Conservation (phyloP, 176 grass and related monocot genomes). For the Oryza punctata region DNA sequence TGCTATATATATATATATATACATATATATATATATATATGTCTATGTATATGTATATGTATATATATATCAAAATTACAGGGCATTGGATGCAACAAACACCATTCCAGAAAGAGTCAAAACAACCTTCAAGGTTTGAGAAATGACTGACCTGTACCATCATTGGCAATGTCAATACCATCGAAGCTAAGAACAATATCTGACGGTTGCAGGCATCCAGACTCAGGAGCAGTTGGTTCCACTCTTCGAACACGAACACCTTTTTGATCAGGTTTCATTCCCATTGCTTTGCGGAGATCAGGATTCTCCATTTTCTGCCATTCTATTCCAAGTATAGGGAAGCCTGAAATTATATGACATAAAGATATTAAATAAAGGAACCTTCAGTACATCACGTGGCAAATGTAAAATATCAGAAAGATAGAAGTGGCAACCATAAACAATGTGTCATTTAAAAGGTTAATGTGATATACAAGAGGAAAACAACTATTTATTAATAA, state of each 20-base stretch:
- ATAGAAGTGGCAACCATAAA: neutral
- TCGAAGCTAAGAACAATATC: constrained; percentile 98
- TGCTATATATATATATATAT: too few relatives aligned
- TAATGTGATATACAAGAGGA: neutral
- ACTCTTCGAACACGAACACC: constrained; percentile 93
- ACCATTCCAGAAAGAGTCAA: neutral
- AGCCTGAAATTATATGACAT: constrained; percentile 55
- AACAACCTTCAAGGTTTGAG: neutral
- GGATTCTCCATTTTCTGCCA: constrained; percentile 99
- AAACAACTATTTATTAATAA: neutral
- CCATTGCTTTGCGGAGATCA: constrained; percentile 93
- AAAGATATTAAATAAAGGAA: constrained; percentile 2
- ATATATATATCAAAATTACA: constrained; percentile 14
- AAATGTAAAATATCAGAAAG: constrained; percentile 14
- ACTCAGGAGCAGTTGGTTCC: constrained; percentile 89
- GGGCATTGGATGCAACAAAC: neutral
- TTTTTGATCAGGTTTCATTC: constrained; percentile 89
- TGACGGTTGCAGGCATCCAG: constrained; percentile 71
- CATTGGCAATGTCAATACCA: constrained; percentile 93
- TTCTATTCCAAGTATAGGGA: constrained; percentile 91
- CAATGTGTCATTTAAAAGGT: neutral
- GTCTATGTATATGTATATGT: too few relatives aligned
- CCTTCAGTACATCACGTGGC: neutral
- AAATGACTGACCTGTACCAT: constrained; percentile 70
- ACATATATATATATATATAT: too few relatives aligned